phyloP scores from a whole-genome alignment of 306 rosid species.

The Hylodesmum podocarpum region DNA sequence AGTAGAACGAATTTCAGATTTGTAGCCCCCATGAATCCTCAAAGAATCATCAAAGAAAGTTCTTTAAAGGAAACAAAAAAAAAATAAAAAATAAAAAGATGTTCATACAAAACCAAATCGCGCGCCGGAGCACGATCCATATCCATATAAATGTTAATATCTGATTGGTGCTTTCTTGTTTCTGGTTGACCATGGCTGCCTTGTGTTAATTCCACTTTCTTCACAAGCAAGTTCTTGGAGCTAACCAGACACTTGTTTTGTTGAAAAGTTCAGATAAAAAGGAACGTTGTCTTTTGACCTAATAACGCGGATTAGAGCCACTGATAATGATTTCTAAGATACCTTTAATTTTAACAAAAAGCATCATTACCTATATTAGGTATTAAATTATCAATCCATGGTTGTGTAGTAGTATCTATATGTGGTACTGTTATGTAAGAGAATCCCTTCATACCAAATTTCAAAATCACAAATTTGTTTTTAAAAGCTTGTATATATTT shows the following conservation, averaged over 20 bases:
- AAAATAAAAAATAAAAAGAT: background rate
- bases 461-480: background rate
- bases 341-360: background rate
- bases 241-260: background rate
- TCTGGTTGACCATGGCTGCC: slow-evolving; percentile 3
- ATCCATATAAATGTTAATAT: background rate
- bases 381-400: background rate
- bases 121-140: background rate
- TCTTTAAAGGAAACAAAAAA: background rate
- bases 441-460: background rate
- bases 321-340: slow-evolving; percentile 1
- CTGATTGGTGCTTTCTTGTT: background rate
- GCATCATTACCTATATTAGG: background rate
- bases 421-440: background rate
- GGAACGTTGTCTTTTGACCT: slow-evolving; percentile 31
- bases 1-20: slow-evolving; percentile 28
- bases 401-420: background rate
- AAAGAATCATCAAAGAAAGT: background rate
- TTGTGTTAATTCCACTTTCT: slow-evolving; percentile 20
- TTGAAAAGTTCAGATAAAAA: slow-evolving; percentile 22
- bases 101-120: background rate
- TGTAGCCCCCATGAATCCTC: slow-evolving; percentile 50
- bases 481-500: no score
- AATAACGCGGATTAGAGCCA: background rate
- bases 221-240: slow-evolving; percentile 34